A percentile compares a stretch with the other conserved stretches of the same genome.
phyloP scores from a whole-genome alignment of 2,329 filamentous ascomycete genomes.

The Incumbomyces lentus region DNA sequence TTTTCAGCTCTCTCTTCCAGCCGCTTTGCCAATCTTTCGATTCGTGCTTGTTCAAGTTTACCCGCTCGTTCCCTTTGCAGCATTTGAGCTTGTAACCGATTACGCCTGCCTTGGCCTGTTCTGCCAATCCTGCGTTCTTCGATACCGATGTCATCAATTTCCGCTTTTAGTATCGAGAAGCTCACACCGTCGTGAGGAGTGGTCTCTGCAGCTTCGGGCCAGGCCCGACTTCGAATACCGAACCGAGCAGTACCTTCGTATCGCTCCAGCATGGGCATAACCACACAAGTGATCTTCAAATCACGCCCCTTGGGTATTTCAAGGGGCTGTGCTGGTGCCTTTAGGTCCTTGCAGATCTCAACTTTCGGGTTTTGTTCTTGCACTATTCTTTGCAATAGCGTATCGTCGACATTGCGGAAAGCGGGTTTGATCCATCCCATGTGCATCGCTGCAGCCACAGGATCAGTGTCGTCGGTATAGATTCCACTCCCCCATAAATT shows the following conservation, averaged over 20 bases:
- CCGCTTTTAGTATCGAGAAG: conserved; percentile 69
- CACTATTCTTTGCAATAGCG: conserved; percentile 50
- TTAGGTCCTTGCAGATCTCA: conserved; percentile 36
- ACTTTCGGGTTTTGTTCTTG: conserved; percentile 37
- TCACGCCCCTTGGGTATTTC: conserved; percentile 59
- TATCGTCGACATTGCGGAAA: conserved; percentile 66
- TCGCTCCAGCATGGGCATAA: conserved; percentile 67
- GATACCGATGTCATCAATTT: conserved; percentile 70
- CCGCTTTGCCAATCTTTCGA: background rate
- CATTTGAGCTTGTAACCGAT: conserved; percentile 35
- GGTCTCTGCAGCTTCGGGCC: conserved; percentile 30
- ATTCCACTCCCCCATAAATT: conserved; percentile 89
- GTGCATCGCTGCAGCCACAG: conserved; percentile 86
- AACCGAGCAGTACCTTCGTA: conserved; percentile 68
- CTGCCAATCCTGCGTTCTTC: conserved; percentile 36
- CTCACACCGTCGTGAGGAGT: conserved; percentile 75
- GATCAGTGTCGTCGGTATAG: conserved; percentile 92
- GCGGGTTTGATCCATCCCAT: conserved; percentile 84
- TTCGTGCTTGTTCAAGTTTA: conserved; percentile 13
- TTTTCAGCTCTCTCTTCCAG: conserved; percentile 1
- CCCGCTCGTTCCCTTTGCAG: conserved; percentile 15
- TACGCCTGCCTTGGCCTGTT: conserved; percentile 37
- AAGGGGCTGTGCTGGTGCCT: conserved; percentile 27
- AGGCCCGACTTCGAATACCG: conserved; percentile 72
- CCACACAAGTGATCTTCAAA: conserved; percentile 73